Evolutionary conservation across 2,329 filamentous ascomycete species (phyloP).

Genomic region (Leptoxyphium fumago): DNA sequence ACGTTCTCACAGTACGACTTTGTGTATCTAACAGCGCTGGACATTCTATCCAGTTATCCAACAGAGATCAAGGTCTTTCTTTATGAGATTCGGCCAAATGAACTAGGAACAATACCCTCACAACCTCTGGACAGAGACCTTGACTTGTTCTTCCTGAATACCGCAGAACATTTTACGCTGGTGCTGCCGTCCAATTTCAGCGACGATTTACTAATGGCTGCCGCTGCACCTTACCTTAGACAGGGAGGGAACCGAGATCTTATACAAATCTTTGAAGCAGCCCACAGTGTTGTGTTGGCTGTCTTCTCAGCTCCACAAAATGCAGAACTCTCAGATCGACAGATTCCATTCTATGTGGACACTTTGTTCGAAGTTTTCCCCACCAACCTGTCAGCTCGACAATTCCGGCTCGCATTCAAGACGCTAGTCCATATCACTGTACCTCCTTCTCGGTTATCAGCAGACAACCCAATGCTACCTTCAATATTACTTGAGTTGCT

Average conservation of each 20-base stretch:
- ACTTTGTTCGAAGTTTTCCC: constrained; percentile 69
- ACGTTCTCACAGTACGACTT: constrained; percentile 76
- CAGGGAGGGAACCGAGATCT: constrained; percentile 42
- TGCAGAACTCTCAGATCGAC: constrained; percentile 50
- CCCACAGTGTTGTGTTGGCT: constrained; percentile 68
- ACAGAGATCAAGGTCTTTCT: constrained; percentile 53
- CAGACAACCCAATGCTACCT: constrained; percentile 60
- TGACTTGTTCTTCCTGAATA: constrained; percentile 81
- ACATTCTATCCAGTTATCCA: constrained; percentile 61
- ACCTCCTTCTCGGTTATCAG: constrained; percentile 62
- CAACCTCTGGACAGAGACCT: constrained; percentile 56
- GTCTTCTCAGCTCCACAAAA: constrained; percentile 70
- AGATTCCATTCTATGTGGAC: constrained; percentile 73
- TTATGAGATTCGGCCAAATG: constrained; percentile 42
- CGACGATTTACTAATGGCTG: constrained; percentile 58
- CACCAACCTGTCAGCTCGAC: constrained; percentile 58
- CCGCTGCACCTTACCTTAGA: constrained; percentile 59
- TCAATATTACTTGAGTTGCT: constrained; percentile 70
- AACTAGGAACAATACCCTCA: constrained; percentile 40
- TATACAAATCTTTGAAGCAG: constrained; percentile 69
- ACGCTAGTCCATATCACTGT: constrained; percentile 70
- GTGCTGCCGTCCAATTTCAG: constrained; percentile 50
- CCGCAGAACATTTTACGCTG: constrained; percentile 68
- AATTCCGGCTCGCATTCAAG: constrained; percentile 80
- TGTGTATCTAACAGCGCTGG: constrained; percentile 66